These are phyloP conservation scores for Spongospora subterranea DNA, from an alignment of 208 protist species.

Conservation along the genomic window DNA sequence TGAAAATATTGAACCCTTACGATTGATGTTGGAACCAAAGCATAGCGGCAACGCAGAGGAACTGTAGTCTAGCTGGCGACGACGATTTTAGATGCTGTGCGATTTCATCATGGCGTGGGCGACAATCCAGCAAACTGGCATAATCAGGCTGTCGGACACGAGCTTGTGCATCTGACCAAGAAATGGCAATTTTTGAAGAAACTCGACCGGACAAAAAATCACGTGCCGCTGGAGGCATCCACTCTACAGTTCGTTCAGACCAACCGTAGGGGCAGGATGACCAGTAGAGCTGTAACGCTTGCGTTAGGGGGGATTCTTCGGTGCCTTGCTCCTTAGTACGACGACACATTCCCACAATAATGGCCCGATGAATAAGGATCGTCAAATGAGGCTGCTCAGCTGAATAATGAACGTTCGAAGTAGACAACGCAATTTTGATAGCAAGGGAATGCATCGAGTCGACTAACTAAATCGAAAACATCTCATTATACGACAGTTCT, in stretches of 20 bases:
- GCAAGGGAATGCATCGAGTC: neutral
- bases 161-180: constrained; percentile 29
- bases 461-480: too few species aligned
- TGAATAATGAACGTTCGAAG: neutral
- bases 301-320: neutral
- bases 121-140: constrained; percentile 10
- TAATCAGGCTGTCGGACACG: neutral
- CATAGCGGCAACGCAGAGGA: constrained; percentile 29
- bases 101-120: neutral
- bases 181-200: neutral
- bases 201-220: neutral
- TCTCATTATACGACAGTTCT: too few species aligned
- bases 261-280: neutral
- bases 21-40: constrained; percentile 27
- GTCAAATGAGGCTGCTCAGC: neutral
- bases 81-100: neutral
- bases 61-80: neutral
- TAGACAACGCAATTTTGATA: constrained; percentile 38
- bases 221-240: neutral
- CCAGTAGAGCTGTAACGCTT: neutral
- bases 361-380: neutral
- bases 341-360: neutral
- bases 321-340: neutral
- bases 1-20: too few species aligned
- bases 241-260: neutral